Evolutionary conservation across 345 rosid genomes (phyloP).

Genomic region (Ailanthus altissimus): DNA sequence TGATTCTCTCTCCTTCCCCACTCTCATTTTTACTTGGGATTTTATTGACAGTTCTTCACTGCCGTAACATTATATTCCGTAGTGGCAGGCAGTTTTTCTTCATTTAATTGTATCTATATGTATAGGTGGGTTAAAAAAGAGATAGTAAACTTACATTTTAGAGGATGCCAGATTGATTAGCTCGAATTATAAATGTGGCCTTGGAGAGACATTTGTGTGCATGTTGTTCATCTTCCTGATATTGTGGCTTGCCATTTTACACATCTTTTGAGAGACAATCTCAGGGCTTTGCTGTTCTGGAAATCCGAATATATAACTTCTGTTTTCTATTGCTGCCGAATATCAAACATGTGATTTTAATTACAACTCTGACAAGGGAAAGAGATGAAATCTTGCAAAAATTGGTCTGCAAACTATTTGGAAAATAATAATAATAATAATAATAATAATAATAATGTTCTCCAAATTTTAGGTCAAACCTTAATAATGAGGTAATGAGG

Average conservation of each 20-base stretch:
- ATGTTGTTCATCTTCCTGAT: not conserved
- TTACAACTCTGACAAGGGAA: not conserved
- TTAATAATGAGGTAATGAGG: too few species aligned
- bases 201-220: not conserved
- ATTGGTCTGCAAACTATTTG: too few species aligned
- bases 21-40: constrained; percentile 7
- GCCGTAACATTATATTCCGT: constrained; percentile 11
- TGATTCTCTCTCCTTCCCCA: not conserved
- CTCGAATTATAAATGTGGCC: not conserved
- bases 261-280: not conserved
- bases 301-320: not conserved
- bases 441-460: too few species aligned
- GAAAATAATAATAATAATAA: too few species aligned
- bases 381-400: not conserved
- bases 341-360: not conserved
- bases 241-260: not conserved
- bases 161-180: not conserved
- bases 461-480: too few species aligned
- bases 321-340: not conserved
- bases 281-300: not conserved
- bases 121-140: not conserved
- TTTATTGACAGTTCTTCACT: not conserved
- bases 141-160: not conserved
- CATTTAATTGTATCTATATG: not conserved
- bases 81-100: not conserved